phyloP scores from a whole-genome alignment of 1,284 basidiomycete genomes.

The Inonotus hispidus region DNA sequence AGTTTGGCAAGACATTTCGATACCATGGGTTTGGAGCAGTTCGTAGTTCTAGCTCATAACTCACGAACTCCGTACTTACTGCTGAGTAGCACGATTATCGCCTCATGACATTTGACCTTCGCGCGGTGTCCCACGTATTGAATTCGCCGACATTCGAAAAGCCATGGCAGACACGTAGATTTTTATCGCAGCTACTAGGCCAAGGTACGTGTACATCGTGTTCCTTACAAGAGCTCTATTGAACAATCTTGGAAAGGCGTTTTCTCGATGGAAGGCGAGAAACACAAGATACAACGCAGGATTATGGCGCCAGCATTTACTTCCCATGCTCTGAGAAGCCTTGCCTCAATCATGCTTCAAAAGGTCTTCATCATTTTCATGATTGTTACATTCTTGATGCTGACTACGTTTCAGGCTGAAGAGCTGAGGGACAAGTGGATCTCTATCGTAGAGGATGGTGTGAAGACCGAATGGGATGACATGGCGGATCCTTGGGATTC shows the following conservation, averaged over 20 bases:
- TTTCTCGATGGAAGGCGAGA: slow-evolving; percentile 44
- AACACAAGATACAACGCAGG: slow-evolving; percentile 39
- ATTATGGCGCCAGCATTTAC: slow-evolving; percentile 46
- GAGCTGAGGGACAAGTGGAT: slow-evolving; percentile 37
- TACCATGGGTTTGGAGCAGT: slow-evolving; percentile 49
- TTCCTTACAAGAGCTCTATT: not conserved
- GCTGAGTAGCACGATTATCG: slow-evolving; percentile 44
- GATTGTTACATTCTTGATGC: slow-evolving; percentile 15
- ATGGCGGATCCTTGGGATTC: slow-evolving; percentile 21
- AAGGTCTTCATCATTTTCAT: slow-evolving; percentile 26
- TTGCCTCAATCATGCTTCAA: slow-evolving; percentile 40
- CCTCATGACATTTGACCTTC: slow-evolving; percentile 47
- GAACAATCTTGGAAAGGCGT: slow-evolving; percentile 33
- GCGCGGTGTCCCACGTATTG: slow-evolving; percentile 43
- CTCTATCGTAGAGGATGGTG: slow-evolving; percentile 33
- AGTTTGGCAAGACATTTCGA: slow-evolving; percentile 43
- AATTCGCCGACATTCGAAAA: slow-evolving; percentile 46
- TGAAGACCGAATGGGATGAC: slow-evolving; percentile 33
- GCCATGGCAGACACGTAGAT: slow-evolving; percentile 47
- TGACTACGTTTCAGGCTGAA: slow-evolving; percentile 29
- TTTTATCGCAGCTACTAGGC: slow-evolving; percentile 44
- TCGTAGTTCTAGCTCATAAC: not conserved
- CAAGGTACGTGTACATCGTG: slow-evolving; percentile 29
- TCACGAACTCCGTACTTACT: not conserved
- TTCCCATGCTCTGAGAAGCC: slow-evolving; percentile 34